Evolutionary conservation across 73 alveolate genomes (phyloP).

Genomic region (Paramecium caudatum): DNA sequence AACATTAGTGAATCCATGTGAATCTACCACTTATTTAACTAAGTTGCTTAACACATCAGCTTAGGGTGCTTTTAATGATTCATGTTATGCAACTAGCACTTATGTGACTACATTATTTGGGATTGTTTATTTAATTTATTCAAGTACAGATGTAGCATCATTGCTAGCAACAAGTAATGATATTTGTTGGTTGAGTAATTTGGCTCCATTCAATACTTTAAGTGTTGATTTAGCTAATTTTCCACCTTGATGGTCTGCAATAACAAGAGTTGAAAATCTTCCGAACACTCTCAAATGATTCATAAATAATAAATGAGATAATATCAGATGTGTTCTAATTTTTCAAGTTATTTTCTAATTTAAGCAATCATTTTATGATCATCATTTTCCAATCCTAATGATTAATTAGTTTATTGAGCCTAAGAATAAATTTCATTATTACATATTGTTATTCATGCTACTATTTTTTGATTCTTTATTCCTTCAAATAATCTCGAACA

Average conservation of each 20-base stretch:
- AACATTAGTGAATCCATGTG: conserved; percentile 74
- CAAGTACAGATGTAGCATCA: conserved; percentile 44
- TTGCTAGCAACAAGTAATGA: conserved; percentile 66
- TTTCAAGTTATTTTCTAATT: conserved; percentile 19
- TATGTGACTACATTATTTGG: conserved; percentile 72
- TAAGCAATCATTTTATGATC: conserved; percentile 20
- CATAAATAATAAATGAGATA: not conserved
- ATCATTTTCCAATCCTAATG: conserved; percentile 38
- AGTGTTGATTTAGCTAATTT: conserved; percentile 75
- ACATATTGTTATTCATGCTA: conserved; percentile 30
- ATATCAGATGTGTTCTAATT: conserved; percentile 32
- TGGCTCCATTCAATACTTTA: conserved; percentile 82
- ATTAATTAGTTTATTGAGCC: not conserved
- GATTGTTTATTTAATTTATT: conserved; percentile 22
- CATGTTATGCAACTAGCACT: conserved; percentile 75
- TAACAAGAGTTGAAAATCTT: conserved; percentile 81
- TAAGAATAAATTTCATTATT: not conserved
- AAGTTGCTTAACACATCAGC: conserved; percentile 77
- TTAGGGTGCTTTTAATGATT: conserved; percentile 78
- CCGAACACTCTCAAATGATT: not conserved
- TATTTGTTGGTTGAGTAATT: conserved; percentile 78
- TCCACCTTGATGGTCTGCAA: conserved; percentile 86
- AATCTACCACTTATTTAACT: conserved; percentile 63
- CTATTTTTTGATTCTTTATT: conserved; percentile 5
- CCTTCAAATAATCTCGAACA: conserved; percentile 37